Evolutionary conservation across 2,329 filamentous ascomycete species (phyloP).

Genomic region (Botryotinia convoluta): DNA sequence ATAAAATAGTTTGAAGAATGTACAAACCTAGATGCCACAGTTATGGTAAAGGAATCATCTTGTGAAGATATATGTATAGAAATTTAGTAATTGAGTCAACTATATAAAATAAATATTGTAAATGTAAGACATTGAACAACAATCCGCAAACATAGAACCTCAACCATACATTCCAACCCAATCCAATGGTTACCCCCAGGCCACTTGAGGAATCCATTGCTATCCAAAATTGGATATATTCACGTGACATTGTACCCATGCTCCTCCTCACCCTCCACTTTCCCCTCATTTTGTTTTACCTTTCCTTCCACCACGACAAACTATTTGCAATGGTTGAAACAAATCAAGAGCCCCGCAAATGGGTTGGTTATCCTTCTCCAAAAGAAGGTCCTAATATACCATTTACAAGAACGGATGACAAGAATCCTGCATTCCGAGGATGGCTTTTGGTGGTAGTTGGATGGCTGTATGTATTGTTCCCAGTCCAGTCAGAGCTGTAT

Average conservation of each 20-base stretch:
- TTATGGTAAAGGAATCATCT: background rate
- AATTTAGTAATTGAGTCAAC: background rate
- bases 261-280: slow-evolving; percentile 4
- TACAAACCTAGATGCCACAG: background rate
- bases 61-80: background rate
- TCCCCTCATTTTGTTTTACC: background rate
- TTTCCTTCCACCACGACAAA: background rate
- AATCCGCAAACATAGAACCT: background rate
- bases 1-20: background rate
- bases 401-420: slow-evolving; percentile 50
- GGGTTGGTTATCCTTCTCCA: slow-evolving; percentile 32
- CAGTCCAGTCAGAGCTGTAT: background rate
- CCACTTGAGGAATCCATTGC: background rate
- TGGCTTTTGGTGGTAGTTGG: slow-evolving; percentile 59
- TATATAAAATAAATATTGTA: background rate
- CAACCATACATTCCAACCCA: background rate
- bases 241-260: background rate
- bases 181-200: background rate
- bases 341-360: background rate
- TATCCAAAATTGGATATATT: background rate
- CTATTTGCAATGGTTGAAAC: background rate
- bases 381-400: slow-evolving; percentile 37
- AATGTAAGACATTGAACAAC: background rate
- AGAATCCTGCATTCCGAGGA: slow-evolving; percentile 71
- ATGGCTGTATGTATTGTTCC: slow-evolving; percentile 51